These are phyloP conservation scores for Endogone sp. DNA, from an alignment of 192 early-diverging fungal species.

Conservation along the genomic window DNA sequence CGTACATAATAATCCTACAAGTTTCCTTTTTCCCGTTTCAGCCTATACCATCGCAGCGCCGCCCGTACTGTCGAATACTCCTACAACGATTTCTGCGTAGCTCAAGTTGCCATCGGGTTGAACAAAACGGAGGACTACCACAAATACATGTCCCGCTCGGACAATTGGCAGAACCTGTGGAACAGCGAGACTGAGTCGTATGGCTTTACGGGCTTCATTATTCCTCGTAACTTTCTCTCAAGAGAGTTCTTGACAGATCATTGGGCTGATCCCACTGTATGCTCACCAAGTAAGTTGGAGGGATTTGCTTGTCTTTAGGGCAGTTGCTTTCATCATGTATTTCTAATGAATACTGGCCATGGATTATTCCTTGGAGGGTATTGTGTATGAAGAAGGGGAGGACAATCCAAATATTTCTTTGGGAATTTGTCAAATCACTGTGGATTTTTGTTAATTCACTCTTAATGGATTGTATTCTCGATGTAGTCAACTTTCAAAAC, in stretches of 20 bases:
- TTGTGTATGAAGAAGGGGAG: too few species aligned
- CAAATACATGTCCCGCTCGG: constrained; percentile 11
- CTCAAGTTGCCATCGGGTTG: constrained; percentile 10
- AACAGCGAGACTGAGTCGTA: constrained; percentile 12
- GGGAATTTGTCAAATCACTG: too few species aligned
- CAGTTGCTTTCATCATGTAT: too few species aligned
- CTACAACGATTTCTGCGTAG: constrained; percentile 27
- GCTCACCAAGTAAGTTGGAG: constrained; percentile 1
- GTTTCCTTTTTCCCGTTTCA: too few species aligned
- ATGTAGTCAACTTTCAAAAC: constrained; percentile 4
- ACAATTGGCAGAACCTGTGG: constrained; percentile 33
- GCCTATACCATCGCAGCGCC: too few species aligned
- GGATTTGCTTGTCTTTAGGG: too few species aligned
- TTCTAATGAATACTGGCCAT: too few species aligned
- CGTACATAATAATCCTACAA: too few species aligned
- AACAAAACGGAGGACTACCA: neutral
- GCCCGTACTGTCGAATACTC: constrained; percentile 30
- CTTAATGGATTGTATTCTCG: neutral
- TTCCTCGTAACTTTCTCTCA: constrained; percentile 12
- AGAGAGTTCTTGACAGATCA: neutral
- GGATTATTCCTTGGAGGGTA: too few species aligned
- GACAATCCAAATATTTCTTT: too few species aligned
- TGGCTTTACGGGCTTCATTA: constrained; percentile 21
- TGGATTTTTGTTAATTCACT: too few species aligned
- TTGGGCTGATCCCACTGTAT: constrained; percentile 5